These are phyloP conservation scores for Bothriochloa decipiens DNA, from an alignment of 176 grass and related monocot genomes.

Conservation along the genomic window DNA sequence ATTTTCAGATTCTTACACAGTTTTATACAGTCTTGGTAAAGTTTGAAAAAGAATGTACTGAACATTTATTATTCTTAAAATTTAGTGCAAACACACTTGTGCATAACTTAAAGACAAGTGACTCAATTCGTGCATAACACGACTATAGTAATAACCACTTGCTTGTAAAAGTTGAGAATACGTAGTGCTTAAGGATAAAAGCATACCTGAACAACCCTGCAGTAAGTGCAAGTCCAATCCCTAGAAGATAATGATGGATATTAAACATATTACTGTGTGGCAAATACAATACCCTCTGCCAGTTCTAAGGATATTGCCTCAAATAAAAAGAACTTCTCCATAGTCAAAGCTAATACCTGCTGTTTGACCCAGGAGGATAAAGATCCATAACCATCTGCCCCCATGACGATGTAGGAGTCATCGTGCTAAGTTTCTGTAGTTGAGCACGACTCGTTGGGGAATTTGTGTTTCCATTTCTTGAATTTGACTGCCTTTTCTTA, in stretches of 20 bases:
- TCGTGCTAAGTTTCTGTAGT: conserved; percentile 50
- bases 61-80: neutral
- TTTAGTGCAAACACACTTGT: neutral
- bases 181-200: conserved; percentile 27
- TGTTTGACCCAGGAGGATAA: conserved; percentile 73
- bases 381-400: conserved; percentile 73
- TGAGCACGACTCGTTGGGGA: conserved; percentile 40
- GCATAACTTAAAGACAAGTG: neutral
- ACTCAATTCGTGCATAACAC: conserved; percentile 29
- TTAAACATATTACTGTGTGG: conserved; percentile 27
- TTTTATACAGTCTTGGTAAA: neutral
- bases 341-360: conserved; percentile 59
- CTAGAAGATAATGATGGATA: conserved; percentile 56
- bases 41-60: neutral
- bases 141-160: conserved; percentile 9
- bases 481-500: conserved; percentile 98
- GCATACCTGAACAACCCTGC: conserved; percentile 80
- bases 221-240: conserved; percentile 94
- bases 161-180: conserved; percentile 10
- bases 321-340: neutral
- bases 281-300: conserved; percentile 11
- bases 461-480: conserved; percentile 66
- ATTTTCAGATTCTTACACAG: neutral
- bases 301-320: conserved; percentile 12
- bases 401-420: conserved; percentile 57